Conservation (phyloP, 257 asterid species). For the Dorcoceras hygrometricum region DNA sequence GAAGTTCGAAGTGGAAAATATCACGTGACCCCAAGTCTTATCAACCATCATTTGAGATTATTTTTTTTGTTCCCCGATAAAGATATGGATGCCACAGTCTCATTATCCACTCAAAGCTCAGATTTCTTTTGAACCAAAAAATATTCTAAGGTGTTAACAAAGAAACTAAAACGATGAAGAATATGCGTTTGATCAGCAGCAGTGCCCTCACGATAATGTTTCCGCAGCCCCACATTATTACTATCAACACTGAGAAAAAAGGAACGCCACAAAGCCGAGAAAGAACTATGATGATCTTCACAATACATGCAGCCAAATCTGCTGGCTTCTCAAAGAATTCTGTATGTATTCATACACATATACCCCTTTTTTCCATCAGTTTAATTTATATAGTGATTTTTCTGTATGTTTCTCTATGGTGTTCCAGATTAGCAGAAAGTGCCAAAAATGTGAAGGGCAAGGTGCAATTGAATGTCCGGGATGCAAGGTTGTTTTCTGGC, state of each 20-base stretch:
- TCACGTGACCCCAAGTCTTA: too few relatives aligned
- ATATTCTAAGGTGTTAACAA: too few relatives aligned
- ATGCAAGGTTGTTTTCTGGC: conserved; percentile 49
- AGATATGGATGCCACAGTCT: conserved; percentile 32
- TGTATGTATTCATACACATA: conserved; percentile 26
- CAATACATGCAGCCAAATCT: conserved; percentile 54
- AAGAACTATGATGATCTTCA: conserved; percentile 2
- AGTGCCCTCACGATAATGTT: conserved; percentile 16
- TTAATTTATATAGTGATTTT: neutral
- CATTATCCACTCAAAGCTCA: conserved; percentile 42
- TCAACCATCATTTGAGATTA: too few relatives aligned
- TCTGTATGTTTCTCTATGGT: neutral
- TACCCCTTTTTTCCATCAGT: too few relatives aligned
- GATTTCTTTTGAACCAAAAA: neutral
- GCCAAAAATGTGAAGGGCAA: conserved; percentile 70
- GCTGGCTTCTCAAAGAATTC: conserved; percentile 57
- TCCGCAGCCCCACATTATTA: conserved; percentile 14
- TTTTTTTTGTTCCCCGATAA: too few relatives aligned
- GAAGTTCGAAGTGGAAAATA: too few relatives aligned
- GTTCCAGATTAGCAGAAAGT: conserved; percentile 41
- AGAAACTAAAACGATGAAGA: conserved; percentile 31
- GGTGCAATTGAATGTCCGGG: conserved; percentile 87
- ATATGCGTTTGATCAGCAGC: conserved; percentile 18
- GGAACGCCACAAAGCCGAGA: conserved; percentile 21
- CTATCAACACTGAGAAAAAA: conserved; percentile 16